Evolutionary conservation across 2,329 filamentous ascomycete genomes (phyloP).

Genomic region (Venturia effusa): DNA sequence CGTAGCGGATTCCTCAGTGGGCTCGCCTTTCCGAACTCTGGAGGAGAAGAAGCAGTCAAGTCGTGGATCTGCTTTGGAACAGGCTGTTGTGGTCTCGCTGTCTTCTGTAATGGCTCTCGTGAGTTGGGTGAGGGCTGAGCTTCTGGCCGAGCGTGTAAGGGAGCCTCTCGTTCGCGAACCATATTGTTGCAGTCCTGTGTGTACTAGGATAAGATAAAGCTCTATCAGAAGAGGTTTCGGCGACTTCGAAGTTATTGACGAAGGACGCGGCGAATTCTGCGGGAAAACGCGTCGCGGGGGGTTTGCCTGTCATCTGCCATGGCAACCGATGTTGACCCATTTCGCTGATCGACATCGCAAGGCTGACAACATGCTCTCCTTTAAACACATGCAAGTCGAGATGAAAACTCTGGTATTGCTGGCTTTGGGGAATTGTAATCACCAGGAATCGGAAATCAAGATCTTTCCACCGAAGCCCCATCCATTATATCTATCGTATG

Average conservation of each 20-base stretch:
- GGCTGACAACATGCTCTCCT: not conserved
- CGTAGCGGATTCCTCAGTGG: conserved; percentile 39
- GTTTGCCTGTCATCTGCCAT: not conserved
- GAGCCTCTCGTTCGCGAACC: conserved; percentile 8
- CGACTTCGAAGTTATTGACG: not conserved
- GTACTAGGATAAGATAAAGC: not conserved
- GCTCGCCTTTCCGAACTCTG: conserved; percentile 50
- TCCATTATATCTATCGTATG: too few relatives aligned
- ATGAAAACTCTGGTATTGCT: too few relatives aligned
- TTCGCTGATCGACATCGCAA: not conserved
- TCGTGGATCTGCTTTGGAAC: not conserved
- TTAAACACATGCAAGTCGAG: too few relatives aligned
- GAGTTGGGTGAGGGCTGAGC: not conserved
- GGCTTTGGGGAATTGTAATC: too few relatives aligned
- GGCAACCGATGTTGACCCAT: not conserved
- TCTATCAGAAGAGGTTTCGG: not conserved
- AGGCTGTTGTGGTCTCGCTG: not conserved
- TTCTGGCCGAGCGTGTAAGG: not conserved
- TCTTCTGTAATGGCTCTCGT: not conserved
- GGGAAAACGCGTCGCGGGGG: not conserved
- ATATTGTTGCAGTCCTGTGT: not conserved
- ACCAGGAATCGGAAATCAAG: too few relatives aligned
- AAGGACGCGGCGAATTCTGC: not conserved
- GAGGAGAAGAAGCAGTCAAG: conserved; percentile 15
- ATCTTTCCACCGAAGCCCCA: too few relatives aligned